Conservation (phyloP, 495 filamentous ascomycete species). For the Xylaria intraflava region DNA sequence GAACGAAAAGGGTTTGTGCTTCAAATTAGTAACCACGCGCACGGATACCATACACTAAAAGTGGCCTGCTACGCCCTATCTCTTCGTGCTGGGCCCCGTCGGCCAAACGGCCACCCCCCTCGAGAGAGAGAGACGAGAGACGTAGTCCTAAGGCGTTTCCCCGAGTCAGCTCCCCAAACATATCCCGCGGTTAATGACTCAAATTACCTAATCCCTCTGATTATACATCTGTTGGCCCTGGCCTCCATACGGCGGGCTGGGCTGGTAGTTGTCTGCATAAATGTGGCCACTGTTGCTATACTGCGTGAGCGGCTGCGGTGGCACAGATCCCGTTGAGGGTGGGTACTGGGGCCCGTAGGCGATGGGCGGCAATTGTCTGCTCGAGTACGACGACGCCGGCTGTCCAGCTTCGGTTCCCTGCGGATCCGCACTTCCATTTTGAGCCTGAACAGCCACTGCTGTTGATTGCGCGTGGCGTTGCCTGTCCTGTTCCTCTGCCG, state of each 20-base stretch:
- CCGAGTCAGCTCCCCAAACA: neutral
- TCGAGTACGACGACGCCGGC: constrained; percentile 53
- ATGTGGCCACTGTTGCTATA: constrained; percentile 48
- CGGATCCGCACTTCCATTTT: constrained; percentile 28
- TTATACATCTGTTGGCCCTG: constrained; percentile 65
- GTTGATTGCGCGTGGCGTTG: constrained; percentile 52
- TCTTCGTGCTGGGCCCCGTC: neutral
- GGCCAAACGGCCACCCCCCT: neutral
- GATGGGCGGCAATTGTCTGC: constrained; percentile 71
- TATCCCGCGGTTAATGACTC: too few species aligned
- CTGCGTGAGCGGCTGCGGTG: constrained; percentile 54
- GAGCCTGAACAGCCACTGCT: constrained; percentile 37
- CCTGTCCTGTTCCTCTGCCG: constrained; percentile 79
- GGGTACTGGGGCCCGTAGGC: constrained; percentile 72
- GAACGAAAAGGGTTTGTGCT: constrained; percentile 1
- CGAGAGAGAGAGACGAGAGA: too few species aligned
- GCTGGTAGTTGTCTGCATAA: constrained; percentile 51
- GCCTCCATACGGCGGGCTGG: constrained; percentile 69
- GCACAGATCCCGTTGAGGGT: constrained; percentile 55
- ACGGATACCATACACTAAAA: constrained; percentile 7
- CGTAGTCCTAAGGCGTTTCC: neutral
- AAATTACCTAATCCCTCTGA: constrained; percentile 54
- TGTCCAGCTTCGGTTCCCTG: constrained; percentile 42
- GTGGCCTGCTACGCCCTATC: neutral
- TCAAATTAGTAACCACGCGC: constrained; percentile 3